phyloP scores from a whole-genome alignment of 2,329 filamentous ascomycete genomes.

The Akanthomyces muscarius region DNA sequence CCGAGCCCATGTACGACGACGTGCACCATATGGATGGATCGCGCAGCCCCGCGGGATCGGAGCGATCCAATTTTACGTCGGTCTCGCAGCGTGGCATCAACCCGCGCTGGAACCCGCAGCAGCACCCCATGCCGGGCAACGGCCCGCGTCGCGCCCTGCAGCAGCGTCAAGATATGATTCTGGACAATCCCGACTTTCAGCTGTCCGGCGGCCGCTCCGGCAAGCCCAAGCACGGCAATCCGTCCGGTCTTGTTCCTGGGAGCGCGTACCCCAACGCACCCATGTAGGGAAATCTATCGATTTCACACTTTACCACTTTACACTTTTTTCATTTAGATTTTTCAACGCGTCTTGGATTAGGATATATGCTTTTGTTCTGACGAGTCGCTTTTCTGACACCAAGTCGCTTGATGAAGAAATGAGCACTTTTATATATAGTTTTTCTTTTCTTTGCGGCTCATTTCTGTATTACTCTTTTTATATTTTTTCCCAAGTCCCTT shows the following conservation, averaged over 20 bases:
- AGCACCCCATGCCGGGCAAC: conserved; percentile 39
- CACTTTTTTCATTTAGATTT: conserved; percentile 5
- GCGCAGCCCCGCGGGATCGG: conserved; percentile 71
- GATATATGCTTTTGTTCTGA: neutral
- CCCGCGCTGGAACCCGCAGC: conserved; percentile 70
- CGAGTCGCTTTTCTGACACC: neutral
- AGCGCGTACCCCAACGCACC: conserved; percentile 47
- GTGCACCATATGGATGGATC: conserved; percentile 50
- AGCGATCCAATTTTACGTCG: conserved; percentile 82
- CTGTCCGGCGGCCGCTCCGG: conserved; percentile 49
- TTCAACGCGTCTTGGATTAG: conserved; percentile 8
- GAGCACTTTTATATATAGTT: conserved; percentile 7
- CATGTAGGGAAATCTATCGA: conserved; percentile 21
- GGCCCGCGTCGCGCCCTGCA: conserved; percentile 44
- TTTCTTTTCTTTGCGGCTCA: neutral
- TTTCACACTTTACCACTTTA: conserved; percentile 6
- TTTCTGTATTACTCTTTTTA: conserved; percentile 9
- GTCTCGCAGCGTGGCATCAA: conserved; percentile 86
- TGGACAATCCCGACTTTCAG: conserved; percentile 85
- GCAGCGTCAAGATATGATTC: conserved; percentile 66
- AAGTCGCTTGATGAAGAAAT: neutral
- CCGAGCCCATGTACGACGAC: conserved; percentile 57
- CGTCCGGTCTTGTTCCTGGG: conserved; percentile 46
- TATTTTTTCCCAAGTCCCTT: neutral
- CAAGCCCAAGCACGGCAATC: conserved; percentile 22